phyloP scores from a whole-genome alignment of 2,329 filamentous ascomycete species.

The Juglanconis juglandina region DNA sequence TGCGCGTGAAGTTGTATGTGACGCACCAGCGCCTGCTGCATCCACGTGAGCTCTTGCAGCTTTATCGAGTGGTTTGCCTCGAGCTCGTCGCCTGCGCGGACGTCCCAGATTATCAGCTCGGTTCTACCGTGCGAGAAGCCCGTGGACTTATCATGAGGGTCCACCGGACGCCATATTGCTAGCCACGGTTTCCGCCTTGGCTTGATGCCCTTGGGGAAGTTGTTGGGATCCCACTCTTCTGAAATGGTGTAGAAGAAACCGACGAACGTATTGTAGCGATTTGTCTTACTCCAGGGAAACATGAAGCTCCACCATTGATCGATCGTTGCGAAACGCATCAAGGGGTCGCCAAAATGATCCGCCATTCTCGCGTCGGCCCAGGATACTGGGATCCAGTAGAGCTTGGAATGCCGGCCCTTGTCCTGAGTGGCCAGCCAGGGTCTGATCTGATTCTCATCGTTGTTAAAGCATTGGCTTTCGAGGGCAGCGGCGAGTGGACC shows the following conservation, averaged over 20 bases:
- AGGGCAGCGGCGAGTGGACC: conserved; percentile 7
- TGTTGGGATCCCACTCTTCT: conserved; percentile 31
- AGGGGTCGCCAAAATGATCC: conserved; percentile 29
- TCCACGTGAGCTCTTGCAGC: conserved; percentile 37
- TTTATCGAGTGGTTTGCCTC: conserved; percentile 18
- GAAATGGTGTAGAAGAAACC: conserved; percentile 51
- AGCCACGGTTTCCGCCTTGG: conserved; percentile 48
- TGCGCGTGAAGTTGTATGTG: conserved; percentile 30
- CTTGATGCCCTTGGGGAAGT: conserved; percentile 18
- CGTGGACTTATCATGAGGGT: conserved; percentile 28
- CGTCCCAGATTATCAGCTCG: conserved; percentile 57
- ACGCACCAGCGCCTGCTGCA: conserved; percentile 44
- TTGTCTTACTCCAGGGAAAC: conserved; percentile 22
- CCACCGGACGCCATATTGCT: conserved; percentile 42
- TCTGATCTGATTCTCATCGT: conserved; percentile 2
- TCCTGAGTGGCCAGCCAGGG: conserved; percentile 12
- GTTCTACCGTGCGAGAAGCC: conserved; percentile 21
- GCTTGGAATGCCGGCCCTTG: conserved; percentile 18
- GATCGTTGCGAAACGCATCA: conserved; percentile 28
- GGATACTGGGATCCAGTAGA: conserved; percentile 40
- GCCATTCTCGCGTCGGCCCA: conserved; percentile 41
- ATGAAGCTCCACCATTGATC: conserved; percentile 33
- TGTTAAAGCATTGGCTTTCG: conserved; percentile 1
- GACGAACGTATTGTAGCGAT: conserved; percentile 33
- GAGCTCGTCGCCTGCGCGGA: conserved; percentile 27